Conservation (phyloP, 495 filamentous ascomycete species). For the Melanomma pulvis-pyrius region DNA sequence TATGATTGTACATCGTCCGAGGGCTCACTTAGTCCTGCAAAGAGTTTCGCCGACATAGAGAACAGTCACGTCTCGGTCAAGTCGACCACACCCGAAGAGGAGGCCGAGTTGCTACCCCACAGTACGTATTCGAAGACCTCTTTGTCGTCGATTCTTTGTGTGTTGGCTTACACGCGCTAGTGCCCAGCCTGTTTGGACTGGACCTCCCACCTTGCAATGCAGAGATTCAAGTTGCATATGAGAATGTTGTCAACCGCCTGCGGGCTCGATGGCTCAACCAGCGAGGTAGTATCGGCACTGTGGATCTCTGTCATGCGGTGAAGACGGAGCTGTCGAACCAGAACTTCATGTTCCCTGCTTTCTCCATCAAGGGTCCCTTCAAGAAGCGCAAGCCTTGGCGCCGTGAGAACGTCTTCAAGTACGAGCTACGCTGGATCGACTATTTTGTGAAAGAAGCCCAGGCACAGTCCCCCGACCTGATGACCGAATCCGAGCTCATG, state of each 20-base stretch:
- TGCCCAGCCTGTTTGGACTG: constrained; percentile 28
- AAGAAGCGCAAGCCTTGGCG: constrained; percentile 32
- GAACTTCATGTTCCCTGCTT: not conserved
- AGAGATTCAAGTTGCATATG: constrained; percentile 31
- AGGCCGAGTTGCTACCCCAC: constrained; percentile 15
- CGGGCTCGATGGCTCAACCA: constrained; percentile 23
- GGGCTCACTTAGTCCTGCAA: not conserved
- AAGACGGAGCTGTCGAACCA: constrained; percentile 13
- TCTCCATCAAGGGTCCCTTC: not conserved
- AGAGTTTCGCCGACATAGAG: not conserved
- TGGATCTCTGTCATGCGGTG: constrained; percentile 17
- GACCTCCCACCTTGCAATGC: constrained; percentile 26
- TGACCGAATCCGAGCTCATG: constrained; percentile 25
- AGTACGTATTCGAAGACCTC: constrained; percentile 3
- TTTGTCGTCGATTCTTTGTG: not conserved
- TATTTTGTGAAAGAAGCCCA: constrained; percentile 28
- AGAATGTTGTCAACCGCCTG: constrained; percentile 20
- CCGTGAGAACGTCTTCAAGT: constrained; percentile 28
- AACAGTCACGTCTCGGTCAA: not conserved
- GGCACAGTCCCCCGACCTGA: not conserved
- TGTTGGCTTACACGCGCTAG: not conserved
- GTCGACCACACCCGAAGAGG: not conserved
- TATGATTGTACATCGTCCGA: not conserved
- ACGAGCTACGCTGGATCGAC: constrained; percentile 28
- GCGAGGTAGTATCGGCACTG: not conserved